Evolutionary conservation across 2,329 filamentous ascomycete genomes (phyloP).

Genomic region (Trichoderma polysporum): DNA sequence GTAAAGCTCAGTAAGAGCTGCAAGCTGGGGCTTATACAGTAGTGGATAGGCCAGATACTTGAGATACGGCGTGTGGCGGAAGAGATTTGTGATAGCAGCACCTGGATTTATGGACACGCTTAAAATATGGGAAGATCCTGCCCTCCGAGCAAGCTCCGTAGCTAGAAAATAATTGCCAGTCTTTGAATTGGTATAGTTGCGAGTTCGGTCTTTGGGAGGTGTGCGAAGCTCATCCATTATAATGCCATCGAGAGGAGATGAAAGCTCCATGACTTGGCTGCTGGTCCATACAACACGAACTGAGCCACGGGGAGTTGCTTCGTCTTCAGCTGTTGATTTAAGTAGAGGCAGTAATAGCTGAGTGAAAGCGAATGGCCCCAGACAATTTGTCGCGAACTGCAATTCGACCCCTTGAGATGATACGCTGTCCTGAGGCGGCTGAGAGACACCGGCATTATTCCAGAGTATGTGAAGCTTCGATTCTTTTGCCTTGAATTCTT

Average conservation of each 20-base stretch:
- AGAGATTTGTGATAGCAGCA: constrained; percentile 32
- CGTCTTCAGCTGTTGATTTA: constrained; percentile 3
- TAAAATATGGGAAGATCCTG: constrained; percentile 29
- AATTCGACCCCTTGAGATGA: constrained; percentile 35
- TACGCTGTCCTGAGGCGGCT: background rate
- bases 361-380: constrained; percentile 37
- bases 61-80: constrained; percentile 22
- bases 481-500: constrained; percentile 27
- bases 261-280: constrained; percentile 26
- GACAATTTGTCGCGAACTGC: constrained; percentile 37
- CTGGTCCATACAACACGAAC: constrained; percentile 33
- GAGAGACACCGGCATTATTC: constrained; percentile 43
- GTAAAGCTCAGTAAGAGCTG: constrained; percentile 44
- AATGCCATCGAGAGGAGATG: constrained; percentile 30
- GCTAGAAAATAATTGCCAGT: constrained; percentile 36
- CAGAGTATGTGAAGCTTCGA: constrained; percentile 38
- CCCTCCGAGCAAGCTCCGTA: constrained; percentile 32
- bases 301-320: constrained; percentile 21
- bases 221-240: constrained; percentile 29
- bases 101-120: constrained; percentile 38
- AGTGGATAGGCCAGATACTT: constrained; percentile 29
- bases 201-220: constrained; percentile 23
- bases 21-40: constrained; percentile 34
- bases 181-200: constrained; percentile 38
- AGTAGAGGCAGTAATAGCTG: constrained; percentile 37